Conservation (phyloP, 768 basidiomycete genomes). For the Leccinum ochraceum region DNA sequence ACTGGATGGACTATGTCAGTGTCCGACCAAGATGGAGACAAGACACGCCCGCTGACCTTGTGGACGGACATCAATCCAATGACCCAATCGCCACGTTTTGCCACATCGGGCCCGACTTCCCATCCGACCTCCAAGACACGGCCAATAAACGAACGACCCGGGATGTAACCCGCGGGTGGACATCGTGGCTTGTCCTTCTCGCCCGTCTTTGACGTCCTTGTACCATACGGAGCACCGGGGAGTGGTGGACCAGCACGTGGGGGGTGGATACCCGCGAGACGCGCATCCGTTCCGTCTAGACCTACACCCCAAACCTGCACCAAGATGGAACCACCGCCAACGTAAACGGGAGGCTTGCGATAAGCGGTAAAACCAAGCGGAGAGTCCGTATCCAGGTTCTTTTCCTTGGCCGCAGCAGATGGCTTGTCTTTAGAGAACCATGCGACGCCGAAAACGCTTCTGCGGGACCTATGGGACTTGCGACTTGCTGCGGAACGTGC, state of each 20-base stretch:
- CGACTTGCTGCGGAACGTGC: conserved; percentile 19
- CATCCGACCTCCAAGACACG: conserved; percentile 80
- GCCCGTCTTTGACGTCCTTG: conserved; percentile 17
- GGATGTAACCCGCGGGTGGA: conserved; percentile 66
- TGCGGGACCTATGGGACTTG: conserved; percentile 22
- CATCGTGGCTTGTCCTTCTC: conserved; percentile 29
- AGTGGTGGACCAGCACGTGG: conserved; percentile 15
- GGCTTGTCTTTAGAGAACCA: conserved; percentile 34
- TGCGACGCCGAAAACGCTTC: conserved; percentile 26
- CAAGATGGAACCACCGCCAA: conserved; percentile 67
- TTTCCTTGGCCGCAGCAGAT: conserved; percentile 12
- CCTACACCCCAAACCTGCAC: conserved; percentile 92
- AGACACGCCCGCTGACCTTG: conserved; percentile 56
- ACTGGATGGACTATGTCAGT: conserved; percentile 42
- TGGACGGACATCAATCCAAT: conserved; percentile 75
- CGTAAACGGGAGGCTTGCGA: conserved; percentile 70
- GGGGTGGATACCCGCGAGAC: conserved; percentile 54
- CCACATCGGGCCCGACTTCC: conserved; percentile 51
- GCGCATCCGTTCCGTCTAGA: conserved; percentile 71
- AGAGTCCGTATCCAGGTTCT: conserved; percentile 23
- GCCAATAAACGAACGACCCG: conserved; percentile 87
- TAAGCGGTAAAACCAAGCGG: conserved; percentile 69
- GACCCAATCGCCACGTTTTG: conserved; percentile 84
- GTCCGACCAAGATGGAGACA: conserved; percentile 3
- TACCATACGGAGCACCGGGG: conserved; percentile 24